Base-by-base conservation (phyloP, 176 grass and related monocot genomes). In the Thalia dealbata region DNA sequence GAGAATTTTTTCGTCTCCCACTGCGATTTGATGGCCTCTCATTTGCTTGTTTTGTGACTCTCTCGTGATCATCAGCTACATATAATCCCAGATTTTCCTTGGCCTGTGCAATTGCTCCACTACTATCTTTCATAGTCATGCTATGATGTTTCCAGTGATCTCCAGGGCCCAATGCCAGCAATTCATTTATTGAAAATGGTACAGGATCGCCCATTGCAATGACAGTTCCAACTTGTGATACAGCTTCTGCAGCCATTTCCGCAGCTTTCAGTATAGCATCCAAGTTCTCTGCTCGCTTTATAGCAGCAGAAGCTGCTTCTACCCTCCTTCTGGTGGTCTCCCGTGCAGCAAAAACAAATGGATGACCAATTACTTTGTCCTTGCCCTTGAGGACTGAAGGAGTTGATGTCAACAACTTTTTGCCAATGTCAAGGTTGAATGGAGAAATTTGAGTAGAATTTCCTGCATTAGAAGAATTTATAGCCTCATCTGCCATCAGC, bases 221-320 rank as follows among this genome's bases (percentile, higher is more conserved):
- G 62, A 99, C 86, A 8, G 82, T 81, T 76, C 90, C 95, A 21
- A 79, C 88, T 77, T 88, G 91, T 72, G 79, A 99, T 30, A 95
- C 87, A 62, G 90, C 85, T 77, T 99, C 90, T 41, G 85, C 95
- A 44, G 81, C 83, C 80, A 95, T 78, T 78, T 99, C 95, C 70
- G 95, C 95, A 86, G 90, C 95, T 91, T 84, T 99, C 42, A 91
- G 61, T 76, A 99, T 90, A 24, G 83, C 79, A 85, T 99, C 88
- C 82, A 99, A 85, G 78, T 91, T 99, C 83, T 99, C 87, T 41
- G 90, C 90, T 54, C 90, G 90, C 77, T 99, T 99, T 69, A 86
- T 83, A 59, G 90, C 90, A 73, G 95, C 90, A 35, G 90, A 87
- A 78, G 90, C 79, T 76, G 85, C 95, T 88, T 95, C 90, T 21